phyloP scores from a whole-genome alignment of 257 asterid species.

The Nicotiana obtusifolia region DNA sequence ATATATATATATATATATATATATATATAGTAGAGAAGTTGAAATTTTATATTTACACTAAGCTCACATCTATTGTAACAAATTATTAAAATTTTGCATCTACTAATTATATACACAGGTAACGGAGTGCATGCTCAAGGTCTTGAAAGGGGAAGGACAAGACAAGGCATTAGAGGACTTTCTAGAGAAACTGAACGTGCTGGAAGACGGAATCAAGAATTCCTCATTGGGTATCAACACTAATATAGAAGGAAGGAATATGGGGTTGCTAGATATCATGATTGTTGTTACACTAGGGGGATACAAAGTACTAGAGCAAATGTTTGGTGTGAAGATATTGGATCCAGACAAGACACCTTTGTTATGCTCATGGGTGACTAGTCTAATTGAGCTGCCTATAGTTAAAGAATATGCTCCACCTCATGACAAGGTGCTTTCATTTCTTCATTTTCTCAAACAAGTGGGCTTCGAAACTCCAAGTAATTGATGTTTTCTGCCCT shows the following conservation, averaged over 20 bases:
- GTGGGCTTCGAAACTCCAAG: background rate
- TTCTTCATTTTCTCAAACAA: background rate
- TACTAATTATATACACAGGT: slow-evolving; percentile 10
- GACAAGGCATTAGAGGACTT: slow-evolving; percentile 14
- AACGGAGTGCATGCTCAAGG: slow-evolving; percentile 9
- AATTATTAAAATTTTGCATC: no score
- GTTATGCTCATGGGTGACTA: slow-evolving; percentile 25
- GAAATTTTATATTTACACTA: no score
- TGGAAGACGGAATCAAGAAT: slow-evolving; percentile 30
- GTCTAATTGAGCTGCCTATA: slow-evolving; percentile 14
- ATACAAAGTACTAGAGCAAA: slow-evolving; percentile 24
- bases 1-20: no score
- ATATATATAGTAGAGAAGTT: no score
- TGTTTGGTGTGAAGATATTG: slow-evolving; percentile 22
- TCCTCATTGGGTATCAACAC: slow-evolving; percentile 1
- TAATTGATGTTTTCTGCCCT: background rate
- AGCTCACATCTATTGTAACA: no score
- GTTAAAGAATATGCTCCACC: slow-evolving; percentile 14
- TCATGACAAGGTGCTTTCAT: slow-evolving; percentile 14
- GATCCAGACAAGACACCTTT: slow-evolving; percentile 28
- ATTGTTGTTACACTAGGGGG: slow-evolving; percentile 28
- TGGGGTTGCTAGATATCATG: slow-evolving; percentile 31
- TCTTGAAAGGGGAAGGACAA: slow-evolving; percentile 9
- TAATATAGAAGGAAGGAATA: background rate
- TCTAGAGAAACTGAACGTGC: slow-evolving; percentile 19